phyloP scores from a whole-genome alignment of 179 eudicot genomes.

The Vitellaria paradoxa region DNA sequence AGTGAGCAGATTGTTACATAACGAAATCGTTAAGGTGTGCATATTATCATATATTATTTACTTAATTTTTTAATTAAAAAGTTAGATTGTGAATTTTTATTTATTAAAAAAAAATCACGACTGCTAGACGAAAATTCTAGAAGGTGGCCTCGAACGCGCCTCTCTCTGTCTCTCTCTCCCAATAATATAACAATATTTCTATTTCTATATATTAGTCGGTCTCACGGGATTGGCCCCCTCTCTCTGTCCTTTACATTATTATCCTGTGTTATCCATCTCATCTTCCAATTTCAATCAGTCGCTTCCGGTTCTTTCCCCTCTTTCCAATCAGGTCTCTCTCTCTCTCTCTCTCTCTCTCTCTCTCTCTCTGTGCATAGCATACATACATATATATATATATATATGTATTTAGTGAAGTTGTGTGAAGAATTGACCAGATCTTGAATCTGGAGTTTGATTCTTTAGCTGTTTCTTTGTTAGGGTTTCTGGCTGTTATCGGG shows the following conservation, averaged over 20 bases:
- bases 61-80: too few species aligned
- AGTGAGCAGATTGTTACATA: too few species aligned
- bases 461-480: neutral
- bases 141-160: neutral
- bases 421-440: neutral
- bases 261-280: neutral
- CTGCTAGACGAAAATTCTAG: slow-evolving; percentile 11
- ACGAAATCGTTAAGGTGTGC: too few species aligned
- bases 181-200: too few species aligned
- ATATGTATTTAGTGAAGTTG: neutral
- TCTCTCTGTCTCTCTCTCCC: neutral
- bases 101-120: too few species aligned
- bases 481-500: neutral
- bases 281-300: neutral
- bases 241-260: neutral
- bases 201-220: neutral
- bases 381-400: neutral
- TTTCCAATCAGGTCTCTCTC: slow-evolving; percentile 5
- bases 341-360: slow-evolving; percentile 7
- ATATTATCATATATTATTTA: too few species aligned
- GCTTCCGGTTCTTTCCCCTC: neutral
- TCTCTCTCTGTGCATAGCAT: neutral
- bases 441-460: slow-evolving; percentile 4
- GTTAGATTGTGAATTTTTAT: too few species aligned
- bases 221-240: neutral